A percentile compares a stretch with the other conserved stretches of the same genome.
Conservation (phyloP, 2,329 filamentous ascomycete genomes). For the Colletotrichum cuscutae region DNA sequence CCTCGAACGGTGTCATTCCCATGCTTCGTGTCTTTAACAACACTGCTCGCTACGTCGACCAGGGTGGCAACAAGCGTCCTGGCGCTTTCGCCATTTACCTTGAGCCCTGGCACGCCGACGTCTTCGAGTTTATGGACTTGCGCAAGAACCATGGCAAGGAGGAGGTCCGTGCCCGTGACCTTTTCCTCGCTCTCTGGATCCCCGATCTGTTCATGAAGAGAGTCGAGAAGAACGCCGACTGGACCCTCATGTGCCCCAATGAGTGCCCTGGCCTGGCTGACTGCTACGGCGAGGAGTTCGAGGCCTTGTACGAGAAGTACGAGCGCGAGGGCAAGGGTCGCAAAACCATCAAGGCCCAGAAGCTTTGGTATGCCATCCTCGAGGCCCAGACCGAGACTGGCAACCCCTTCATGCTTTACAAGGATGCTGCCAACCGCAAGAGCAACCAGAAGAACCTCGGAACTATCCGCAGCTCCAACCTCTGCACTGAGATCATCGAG, state of each 20-base stretch:
- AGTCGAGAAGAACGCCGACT: constrained; percentile 94
- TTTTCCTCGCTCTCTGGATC: constrained; percentile 98
- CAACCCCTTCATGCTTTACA: constrained; percentile 99
- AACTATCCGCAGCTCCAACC: constrained; percentile 97
- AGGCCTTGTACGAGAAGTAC: constrained; percentile 92
- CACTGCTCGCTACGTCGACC: constrained; percentile 97
- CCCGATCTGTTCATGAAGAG: constrained; percentile 99
- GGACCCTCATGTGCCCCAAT: constrained; percentile 98
- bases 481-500: constrained; percentile 99
- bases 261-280: constrained; percentile 96
- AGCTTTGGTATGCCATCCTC: constrained; percentile 98
- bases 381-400: constrained; percentile 99
- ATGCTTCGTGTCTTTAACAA: constrained; percentile 99
- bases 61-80: constrained; percentile 98
- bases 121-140: constrained; percentile 96
- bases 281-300: constrained; percentile 97
- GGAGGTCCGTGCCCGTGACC: constrained; percentile 93
- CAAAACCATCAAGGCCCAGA: constrained; percentile 94
- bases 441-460: constrained; percentile 99
- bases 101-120: constrained; percentile 98
- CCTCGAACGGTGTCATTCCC: constrained; percentile 95
- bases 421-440: constrained; percentile 98
- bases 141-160: constrained; percentile 99
- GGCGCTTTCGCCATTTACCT: constrained; percentile 99
- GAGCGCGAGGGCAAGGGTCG: constrained; percentile 89